Evolutionary conservation across 805 yeast species (phyloP).

Genomic region (Teunomyces cretensis): DNA sequence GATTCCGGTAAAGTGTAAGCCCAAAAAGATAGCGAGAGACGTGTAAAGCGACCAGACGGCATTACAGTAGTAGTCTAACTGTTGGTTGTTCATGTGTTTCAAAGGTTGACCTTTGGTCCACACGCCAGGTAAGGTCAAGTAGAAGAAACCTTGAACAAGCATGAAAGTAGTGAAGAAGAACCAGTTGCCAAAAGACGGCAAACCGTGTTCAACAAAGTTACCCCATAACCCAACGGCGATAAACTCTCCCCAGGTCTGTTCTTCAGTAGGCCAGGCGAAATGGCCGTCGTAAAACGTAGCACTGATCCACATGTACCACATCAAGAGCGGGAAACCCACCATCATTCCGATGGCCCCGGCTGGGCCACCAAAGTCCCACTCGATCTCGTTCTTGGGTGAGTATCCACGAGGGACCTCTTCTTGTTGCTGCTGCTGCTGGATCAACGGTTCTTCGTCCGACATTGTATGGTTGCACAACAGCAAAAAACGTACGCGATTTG

Average conservation of each 20-base stretch:
- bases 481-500: no score
- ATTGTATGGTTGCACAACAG: background rate
- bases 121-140: conserved; percentile 85
- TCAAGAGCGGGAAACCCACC: conserved; percentile 85
- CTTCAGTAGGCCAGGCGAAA: conserved; percentile 65
- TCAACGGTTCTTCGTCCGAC: conserved; percentile 2
- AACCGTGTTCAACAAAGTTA: conserved; percentile 50
- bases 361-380: conserved; percentile 93
- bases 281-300: conserved; percentile 76
- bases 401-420: conserved; percentile 26
- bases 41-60: conserved; percentile 84
- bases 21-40: conserved; percentile 55
- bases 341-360: conserved; percentile 89
- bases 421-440: conserved; percentile 1
- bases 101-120: conserved; percentile 96
- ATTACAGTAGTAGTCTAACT: conserved; percentile 90
- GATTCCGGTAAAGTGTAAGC: conserved; percentile 69
- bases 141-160: conserved; percentile 66
- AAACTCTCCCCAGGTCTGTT: conserved; percentile 55
- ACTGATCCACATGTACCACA: conserved; percentile 96
- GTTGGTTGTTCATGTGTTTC: conserved; percentile 72
- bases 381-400: conserved; percentile 50
- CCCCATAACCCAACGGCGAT: conserved; percentile 35
- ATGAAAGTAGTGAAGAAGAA: conserved; percentile 69
- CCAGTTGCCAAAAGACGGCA: conserved; percentile 65